Conservation (phyloP, 2,329 filamentous ascomycete genomes). For the Aspergillus sp. region DNA sequence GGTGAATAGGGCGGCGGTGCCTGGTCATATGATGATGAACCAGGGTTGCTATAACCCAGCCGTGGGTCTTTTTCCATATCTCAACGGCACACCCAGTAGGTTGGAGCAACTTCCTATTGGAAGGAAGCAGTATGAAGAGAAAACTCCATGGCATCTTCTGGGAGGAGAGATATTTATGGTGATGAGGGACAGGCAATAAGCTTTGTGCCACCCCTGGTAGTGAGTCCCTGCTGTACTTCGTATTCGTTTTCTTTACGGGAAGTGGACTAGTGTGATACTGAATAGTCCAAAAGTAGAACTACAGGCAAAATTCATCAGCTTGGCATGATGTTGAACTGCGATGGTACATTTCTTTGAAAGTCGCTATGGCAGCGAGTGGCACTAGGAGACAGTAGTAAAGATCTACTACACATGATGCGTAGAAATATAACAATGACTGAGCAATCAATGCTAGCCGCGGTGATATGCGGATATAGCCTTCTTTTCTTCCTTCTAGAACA, state of each 20-base stretch:
- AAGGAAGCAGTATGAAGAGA: not conserved
- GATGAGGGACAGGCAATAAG: not conserved
- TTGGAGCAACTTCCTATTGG: not conserved
- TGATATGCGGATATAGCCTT: no score
- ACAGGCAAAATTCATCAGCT: no score
- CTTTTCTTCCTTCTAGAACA: no score
- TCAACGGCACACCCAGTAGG: not conserved
- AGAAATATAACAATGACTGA: no score
- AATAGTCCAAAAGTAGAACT: not conserved
- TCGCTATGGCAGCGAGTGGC: no score
- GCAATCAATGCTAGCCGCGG: no score
- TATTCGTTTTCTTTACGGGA: not conserved
- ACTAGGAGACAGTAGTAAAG: no score
- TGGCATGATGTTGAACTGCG: no score
- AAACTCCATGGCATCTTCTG: not conserved
- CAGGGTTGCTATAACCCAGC: not conserved
- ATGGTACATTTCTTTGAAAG: no score
- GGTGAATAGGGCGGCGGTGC: slow-evolving; percentile 8
- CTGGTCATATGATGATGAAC: not conserved
- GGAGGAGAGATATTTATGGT: not conserved
- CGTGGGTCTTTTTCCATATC: not conserved
- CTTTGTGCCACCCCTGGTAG: not conserved
- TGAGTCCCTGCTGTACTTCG: not conserved
- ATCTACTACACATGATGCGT: no score
- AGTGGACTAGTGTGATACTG: not conserved